phyloP scores from a whole-genome alignment of 495 filamentous ascomycete genomes.

The Penicillium fimorum region DNA sequence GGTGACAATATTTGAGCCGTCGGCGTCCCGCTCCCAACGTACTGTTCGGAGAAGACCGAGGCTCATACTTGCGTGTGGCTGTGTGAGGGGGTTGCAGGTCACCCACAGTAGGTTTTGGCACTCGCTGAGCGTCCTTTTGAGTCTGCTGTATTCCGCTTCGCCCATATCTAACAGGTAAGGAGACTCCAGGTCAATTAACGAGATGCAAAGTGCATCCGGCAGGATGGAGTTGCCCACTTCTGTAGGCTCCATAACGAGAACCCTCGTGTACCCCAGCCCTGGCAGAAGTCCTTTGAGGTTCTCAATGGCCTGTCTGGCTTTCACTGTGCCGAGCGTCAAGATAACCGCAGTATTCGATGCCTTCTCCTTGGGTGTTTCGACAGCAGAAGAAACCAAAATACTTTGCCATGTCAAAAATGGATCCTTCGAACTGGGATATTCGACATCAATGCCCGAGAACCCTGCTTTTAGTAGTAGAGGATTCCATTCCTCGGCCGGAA shows the following conservation, averaged over 20 bases:
- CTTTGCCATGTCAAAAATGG: slow-evolving; percentile 29
- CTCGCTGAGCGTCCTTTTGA: slow-evolving; percentile 25
- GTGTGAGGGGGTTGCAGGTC: slow-evolving; percentile 14
- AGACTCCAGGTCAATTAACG: slow-evolving; percentile 19
- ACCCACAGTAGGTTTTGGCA: slow-evolving; percentile 39
- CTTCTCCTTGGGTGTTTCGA: background rate
- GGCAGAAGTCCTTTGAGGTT: background rate
- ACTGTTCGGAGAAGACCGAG: slow-evolving; percentile 26
- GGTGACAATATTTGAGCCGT: slow-evolving; percentile 26
- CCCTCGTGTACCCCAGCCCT: background rate
- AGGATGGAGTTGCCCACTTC: background rate
- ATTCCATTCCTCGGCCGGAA: slow-evolving; percentile 24
- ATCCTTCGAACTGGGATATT: slow-evolving; percentile 29
- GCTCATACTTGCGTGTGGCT: slow-evolving; percentile 19
- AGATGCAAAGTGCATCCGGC: slow-evolving; percentile 13
- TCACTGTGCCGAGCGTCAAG: slow-evolving; percentile 3
- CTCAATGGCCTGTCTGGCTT: background rate
- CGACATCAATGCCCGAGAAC: slow-evolving; percentile 30
- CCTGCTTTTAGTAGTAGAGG: slow-evolving; percentile 20
- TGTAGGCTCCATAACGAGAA: background rate
- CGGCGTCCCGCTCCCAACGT: slow-evolving; percentile 30
- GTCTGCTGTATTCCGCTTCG: slow-evolving; percentile 6
- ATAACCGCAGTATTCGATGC: slow-evolving; percentile 6
- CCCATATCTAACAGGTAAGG: slow-evolving; percentile 4
- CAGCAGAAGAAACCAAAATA: slow-evolving; percentile 28